Evolutionary conservation across 441 rosid genomes (phyloP), one percentile per base, ranked within the genome.

Genomic region (Cnidoscolus chayamansa): DNA sequence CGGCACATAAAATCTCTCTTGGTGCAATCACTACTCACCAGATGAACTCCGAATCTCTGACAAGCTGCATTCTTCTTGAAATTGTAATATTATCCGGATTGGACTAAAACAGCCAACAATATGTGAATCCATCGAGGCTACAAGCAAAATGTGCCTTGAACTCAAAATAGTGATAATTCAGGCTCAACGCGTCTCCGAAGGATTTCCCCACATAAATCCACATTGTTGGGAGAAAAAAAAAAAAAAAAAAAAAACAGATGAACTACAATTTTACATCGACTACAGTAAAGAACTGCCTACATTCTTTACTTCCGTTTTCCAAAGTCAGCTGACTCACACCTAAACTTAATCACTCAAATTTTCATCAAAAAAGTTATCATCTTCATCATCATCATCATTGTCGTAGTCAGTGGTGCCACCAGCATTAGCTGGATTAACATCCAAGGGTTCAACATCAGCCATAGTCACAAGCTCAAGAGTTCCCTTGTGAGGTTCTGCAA

Each of bases 381-480:
- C 74, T n/a, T 71, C 74, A 0, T 57, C 82, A 8, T 87, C 92
- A 67, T 87, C 87, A 30, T 81, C 85, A 35, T 81, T 76, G 31
- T 25, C 25, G 25, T 25, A 25, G 25, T 25, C 25, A 25, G 82
- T 80, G 57, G 77, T 77, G 47, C 73, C 86, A 59, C 72, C 89
- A 19, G 75, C 71, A 56, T 25, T 25, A 25, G 78, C 71, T 58
- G 76, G 80, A 80, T 72, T 81, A 77, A 74, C 73, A 47, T 82
- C 90, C 74, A 82, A 68, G 65, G 84, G 84, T 69, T 76, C 86
- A 48, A 77, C 72, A 80, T 78, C 74, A 68, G 83, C 75, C 75
- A 80, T 63, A 20, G 83, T 40, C 16, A 82, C 80, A 82, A 82
- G 80, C 65, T 82, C 80, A 43, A 73, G 69, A 68, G 77, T 72